Conservation (phyloP, 495 filamentous ascomycete species). For the Astrothelium subdiscretum region DNA sequence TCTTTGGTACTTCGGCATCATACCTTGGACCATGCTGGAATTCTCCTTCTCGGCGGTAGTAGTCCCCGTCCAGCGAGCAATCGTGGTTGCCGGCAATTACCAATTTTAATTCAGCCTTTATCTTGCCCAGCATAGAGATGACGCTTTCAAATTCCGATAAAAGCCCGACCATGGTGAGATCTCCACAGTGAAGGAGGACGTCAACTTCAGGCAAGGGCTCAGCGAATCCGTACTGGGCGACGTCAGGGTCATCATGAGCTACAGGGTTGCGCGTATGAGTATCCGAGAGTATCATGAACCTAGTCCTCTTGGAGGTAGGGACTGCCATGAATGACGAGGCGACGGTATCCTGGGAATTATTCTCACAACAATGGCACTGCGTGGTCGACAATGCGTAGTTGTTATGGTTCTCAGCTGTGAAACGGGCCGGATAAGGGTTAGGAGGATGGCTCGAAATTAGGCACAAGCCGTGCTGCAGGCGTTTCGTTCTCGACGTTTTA, state of each 20-base stretch:
- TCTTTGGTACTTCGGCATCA: conserved; percentile 2
- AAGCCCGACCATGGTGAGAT: conserved; percentile 55
- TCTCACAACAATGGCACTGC: not conserved
- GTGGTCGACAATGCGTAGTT: too few species aligned
- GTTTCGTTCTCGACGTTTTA: too few species aligned
- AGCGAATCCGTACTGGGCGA: conserved; percentile 13
- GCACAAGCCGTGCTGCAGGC: too few species aligned
- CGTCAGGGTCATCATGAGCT: conserved; percentile 3
- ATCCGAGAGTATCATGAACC: conserved; percentile 27
- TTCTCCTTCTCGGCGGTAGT: conserved; percentile 4
- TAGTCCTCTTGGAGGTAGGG: conserved; percentile 7
- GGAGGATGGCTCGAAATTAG: too few species aligned
- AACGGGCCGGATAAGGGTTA: too few species aligned
- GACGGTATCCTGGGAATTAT: not conserved
- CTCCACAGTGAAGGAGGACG: conserved; percentile 62
- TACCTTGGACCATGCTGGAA: conserved; percentile 9
- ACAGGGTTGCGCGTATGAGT: conserved; percentile 17
- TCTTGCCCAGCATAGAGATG: conserved; percentile 41
- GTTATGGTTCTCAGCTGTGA: too few species aligned
- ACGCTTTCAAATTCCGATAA: conserved; percentile 40
- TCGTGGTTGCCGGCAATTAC: conserved; percentile 80
- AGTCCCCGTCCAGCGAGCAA: conserved; percentile 48
- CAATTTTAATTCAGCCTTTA: conserved; percentile 59
- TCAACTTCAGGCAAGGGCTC: conserved; percentile 39
- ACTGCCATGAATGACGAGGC: not conserved